Evolutionary conservation across 306 rosid species (phyloP).

Genomic region (Vigna hirtella): DNA sequence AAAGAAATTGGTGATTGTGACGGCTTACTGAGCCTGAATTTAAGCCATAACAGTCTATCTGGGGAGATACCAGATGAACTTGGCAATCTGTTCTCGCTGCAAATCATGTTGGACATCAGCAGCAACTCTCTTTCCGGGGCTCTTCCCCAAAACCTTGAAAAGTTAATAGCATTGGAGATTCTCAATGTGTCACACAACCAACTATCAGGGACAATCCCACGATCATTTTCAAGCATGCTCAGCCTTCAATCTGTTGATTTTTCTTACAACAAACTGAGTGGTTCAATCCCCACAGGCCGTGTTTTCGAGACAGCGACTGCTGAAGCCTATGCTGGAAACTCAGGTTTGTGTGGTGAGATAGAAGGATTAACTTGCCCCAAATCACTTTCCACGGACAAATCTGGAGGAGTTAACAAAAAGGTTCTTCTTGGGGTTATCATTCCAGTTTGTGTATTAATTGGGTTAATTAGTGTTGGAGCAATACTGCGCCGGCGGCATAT

Average conservation of each 20-base stretch:
- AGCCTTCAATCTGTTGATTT: conserved; percentile 63
- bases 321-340: conserved; percentile 59
- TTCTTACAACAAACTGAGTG: conserved; percentile 66
- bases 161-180: conserved; percentile 54
- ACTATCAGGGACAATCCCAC: conserved; percentile 63
- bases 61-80: conserved; percentile 59
- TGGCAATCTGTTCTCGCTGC: conserved; percentile 56
- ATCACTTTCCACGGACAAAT: conserved; percentile 7
- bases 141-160: conserved; percentile 59
- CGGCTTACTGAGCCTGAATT: conserved; percentile 52
- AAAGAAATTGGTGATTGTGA: conserved; percentile 40
- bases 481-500: not conserved
- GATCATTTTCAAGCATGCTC: conserved; percentile 43
- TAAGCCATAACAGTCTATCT: conserved; percentile 61
- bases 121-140: conserved; percentile 63
- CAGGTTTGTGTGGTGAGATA: conserved; percentile 61
- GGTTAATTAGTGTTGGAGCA: conserved; percentile 32
- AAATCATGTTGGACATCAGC: conserved; percentile 63
- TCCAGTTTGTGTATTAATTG: conserved; percentile 50
- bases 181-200: conserved; percentile 70
- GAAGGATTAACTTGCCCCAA: conserved; percentile 48
- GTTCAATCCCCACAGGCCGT: conserved; percentile 55
- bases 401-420: conserved; percentile 45
- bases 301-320: conserved; percentile 48
- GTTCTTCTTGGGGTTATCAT: conserved; percentile 58